Percentiles rank a stretch among this genome's conserved stretches.
phyloP scores from a whole-genome alignment of 2,329 filamentous ascomycete species.

The Nigrograna mackinnonii region DNA sequence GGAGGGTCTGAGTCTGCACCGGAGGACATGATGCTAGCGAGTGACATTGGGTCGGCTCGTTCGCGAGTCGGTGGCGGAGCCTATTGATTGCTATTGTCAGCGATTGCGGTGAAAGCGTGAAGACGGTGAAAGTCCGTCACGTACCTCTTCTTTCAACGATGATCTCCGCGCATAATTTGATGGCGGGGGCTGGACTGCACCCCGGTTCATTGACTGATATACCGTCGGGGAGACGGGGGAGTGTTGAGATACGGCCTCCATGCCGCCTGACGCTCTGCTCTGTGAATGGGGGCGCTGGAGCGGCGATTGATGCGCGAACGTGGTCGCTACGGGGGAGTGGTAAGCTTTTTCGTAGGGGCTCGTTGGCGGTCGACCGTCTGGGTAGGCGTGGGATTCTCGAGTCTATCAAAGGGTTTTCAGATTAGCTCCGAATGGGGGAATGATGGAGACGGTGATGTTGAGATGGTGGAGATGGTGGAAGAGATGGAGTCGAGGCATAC shows the following conservation, averaged over 20 bases:
- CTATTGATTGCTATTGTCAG: slow-evolving; percentile 25
- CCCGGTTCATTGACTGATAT: slow-evolving; percentile 35
- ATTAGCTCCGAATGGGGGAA: neutral
- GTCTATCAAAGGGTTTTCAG: slow-evolving; percentile 17
- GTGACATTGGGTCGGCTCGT: slow-evolving; percentile 91
- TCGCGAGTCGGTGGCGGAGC: slow-evolving; percentile 71
- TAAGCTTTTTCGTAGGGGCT: slow-evolving; percentile 42
- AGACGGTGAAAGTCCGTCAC: slow-evolving; percentile 8
- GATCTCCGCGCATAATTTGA: slow-evolving; percentile 30
- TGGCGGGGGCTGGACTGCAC: slow-evolving; percentile 39
- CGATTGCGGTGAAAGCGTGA: slow-evolving; percentile 11
- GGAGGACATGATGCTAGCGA: slow-evolving; percentile 91
- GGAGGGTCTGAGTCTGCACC: slow-evolving; percentile 67
- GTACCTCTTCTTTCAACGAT: slow-evolving; percentile 41
- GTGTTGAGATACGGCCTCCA: slow-evolving; percentile 41
- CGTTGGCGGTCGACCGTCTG: slow-evolving; percentile 33
- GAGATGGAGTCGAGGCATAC: slow-evolving; percentile 19
- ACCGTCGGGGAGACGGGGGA: slow-evolving; percentile 42
- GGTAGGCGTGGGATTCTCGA: slow-evolving; percentile 38
- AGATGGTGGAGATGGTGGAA: neutral
- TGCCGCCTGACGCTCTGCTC: slow-evolving; percentile 30
- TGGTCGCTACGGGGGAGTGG: slow-evolving; percentile 36
- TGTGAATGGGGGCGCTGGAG: slow-evolving; percentile 42
- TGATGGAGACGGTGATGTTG: neutral
- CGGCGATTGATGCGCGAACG: slow-evolving; percentile 39